Evolutionary conservation across 2,329 filamentous ascomycete genomes (phyloP).

Genomic region (Ophiosphaerella herpotricha): DNA sequence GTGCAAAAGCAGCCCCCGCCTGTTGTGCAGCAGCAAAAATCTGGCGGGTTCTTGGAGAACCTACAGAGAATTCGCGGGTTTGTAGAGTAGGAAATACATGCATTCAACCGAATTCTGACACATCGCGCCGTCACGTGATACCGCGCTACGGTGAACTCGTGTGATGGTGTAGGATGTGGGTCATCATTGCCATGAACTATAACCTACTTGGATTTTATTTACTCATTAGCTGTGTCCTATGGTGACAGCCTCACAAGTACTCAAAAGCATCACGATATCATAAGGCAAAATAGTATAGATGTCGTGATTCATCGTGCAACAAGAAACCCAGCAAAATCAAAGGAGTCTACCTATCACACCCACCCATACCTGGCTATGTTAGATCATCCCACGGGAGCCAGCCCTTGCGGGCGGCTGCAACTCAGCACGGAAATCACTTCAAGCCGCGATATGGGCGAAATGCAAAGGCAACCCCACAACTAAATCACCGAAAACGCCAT

Average conservation of each 20-base stretch:
- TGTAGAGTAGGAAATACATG: conserved; percentile 25
- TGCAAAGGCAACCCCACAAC: conserved; percentile 3
- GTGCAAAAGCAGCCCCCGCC: conserved; percentile 18
- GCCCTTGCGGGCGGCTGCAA: conserved; percentile 27
- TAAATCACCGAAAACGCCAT: conserved; percentile 2
- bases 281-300: too few species aligned
- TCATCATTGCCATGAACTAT: too few species aligned
- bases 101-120: neutral
- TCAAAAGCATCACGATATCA: too few species aligned
- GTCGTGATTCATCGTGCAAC: too few species aligned
- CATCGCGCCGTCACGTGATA: conserved; percentile 13
- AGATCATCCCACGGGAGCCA: conserved; percentile 20
- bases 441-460: conserved; percentile 17
- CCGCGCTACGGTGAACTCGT: conserved; percentile 1
- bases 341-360: conserved; percentile 8
- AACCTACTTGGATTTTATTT: too few species aligned
- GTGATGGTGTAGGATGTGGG: too few species aligned
- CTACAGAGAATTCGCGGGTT: conserved; percentile 44
- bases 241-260: too few species aligned
- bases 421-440: conserved; percentile 15
- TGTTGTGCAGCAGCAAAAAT: conserved; percentile 26
- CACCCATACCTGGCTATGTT: conserved; percentile 21
- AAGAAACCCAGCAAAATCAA: neutral
- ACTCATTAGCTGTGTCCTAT: too few species aligned
- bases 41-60: conserved; percentile 46